phyloP scores from a whole-genome alignment of 495 filamentous ascomycete species.

The Glarea lozoyensis region DNA sequence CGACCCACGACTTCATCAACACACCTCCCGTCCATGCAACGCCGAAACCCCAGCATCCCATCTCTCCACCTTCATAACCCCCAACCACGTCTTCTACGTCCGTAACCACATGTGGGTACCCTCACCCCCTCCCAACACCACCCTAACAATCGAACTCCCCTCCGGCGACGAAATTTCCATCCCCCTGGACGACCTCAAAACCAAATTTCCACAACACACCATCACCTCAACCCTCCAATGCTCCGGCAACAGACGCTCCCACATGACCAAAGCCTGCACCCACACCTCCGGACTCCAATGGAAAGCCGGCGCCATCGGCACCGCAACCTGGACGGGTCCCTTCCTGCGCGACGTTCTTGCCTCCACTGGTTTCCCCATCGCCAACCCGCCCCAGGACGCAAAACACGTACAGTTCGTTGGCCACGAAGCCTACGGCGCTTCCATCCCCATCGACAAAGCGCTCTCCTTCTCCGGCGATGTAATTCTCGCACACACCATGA shows the following conservation, averaged over 20 bases:
- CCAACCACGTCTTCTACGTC: constrained; percentile 47
- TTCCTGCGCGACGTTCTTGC: constrained; percentile 47
- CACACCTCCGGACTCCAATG: constrained; percentile 50
- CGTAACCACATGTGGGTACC: constrained; percentile 59
- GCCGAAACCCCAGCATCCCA: constrained; percentile 43
- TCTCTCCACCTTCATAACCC: constrained; percentile 42
- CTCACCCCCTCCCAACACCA: constrained; percentile 23
- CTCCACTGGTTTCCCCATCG: constrained; percentile 37
- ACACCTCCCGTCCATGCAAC: constrained; percentile 44
- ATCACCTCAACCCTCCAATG: constrained; percentile 52
- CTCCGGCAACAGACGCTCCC: constrained; percentile 52
- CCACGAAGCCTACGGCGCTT: constrained; percentile 51
- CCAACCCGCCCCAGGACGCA: constrained; percentile 19
- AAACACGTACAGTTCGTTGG: constrained; percentile 49
- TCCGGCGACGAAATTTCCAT: neutral
- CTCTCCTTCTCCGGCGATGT: constrained; percentile 49
- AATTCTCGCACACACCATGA: constrained; percentile 52
- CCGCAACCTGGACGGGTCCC: constrained; percentile 54
- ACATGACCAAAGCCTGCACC: constrained; percentile 34
- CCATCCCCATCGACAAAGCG: constrained; percentile 46
- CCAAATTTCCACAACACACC: neutral
- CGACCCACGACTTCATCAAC: constrained; percentile 35
- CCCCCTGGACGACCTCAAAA: neutral
- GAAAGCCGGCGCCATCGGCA: constrained; percentile 49
- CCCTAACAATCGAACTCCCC: neutral